Evolutionary conservation across 257 asterid species (phyloP).

Genomic region (Lantana camara): DNA sequence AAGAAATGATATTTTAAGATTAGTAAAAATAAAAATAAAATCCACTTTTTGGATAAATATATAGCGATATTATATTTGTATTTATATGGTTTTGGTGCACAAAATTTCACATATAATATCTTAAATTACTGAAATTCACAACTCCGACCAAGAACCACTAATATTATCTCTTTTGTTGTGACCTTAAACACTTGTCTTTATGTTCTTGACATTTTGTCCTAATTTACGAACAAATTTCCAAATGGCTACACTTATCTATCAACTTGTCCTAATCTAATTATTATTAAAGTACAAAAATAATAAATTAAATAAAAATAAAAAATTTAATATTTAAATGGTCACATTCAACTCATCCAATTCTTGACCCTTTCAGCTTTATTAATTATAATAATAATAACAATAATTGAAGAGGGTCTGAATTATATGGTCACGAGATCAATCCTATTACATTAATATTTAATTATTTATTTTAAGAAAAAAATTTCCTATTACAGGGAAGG

Average conservation of each 20-base stretch:
- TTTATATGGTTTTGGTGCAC: too few species aligned
- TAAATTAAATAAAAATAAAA: not conserved
- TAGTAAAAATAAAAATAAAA: too few species aligned
- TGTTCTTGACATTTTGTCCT: not conserved
- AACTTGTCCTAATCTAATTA: not conserved
- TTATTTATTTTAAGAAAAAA: not conserved
- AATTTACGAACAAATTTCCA: not conserved
- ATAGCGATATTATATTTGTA: too few species aligned
- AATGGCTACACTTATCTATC: not conserved
- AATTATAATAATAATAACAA: not conserved
- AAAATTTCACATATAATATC: too few species aligned
- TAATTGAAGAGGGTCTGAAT: not conserved
- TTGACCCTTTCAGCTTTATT: not conserved
- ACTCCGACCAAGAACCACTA: too few species aligned
- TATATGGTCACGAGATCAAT: constrained; percentile 4
- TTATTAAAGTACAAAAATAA: too few species aligned
- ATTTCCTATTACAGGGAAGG: too few species aligned
- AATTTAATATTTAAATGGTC: not conserved
- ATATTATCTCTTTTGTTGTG: not conserved
- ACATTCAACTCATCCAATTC: not conserved
- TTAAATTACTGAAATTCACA: too few species aligned
- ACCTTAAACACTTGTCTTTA: not conserved
- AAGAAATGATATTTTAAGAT: too few species aligned
- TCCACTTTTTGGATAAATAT: too few species aligned
- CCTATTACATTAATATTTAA: not conserved